Evolutionary conservation across 352 stramenopile genomes (phyloP).

Genomic region (Phytopythium chamaehyphon): DNA sequence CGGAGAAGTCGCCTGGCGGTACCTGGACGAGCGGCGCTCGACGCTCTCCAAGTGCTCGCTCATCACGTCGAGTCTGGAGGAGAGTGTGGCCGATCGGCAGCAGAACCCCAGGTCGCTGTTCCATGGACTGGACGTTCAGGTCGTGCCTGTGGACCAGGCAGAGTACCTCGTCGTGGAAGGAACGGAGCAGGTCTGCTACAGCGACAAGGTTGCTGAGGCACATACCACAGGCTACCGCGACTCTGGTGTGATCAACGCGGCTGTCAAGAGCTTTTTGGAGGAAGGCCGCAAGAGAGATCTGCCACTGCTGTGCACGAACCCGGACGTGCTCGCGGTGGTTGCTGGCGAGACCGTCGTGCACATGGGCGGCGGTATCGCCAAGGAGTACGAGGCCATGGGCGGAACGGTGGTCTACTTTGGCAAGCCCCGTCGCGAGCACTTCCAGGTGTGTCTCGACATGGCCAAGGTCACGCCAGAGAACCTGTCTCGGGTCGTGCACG

Average conservation of each 20-base stretch:
- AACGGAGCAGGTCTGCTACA: slow-evolving; percentile 52
- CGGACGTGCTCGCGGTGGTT: slow-evolving; percentile 76
- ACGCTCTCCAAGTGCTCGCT: slow-evolving; percentile 31
- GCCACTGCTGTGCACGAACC: slow-evolving; percentile 85
- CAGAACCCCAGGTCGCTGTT: slow-evolving; percentile 42
- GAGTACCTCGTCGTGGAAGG: slow-evolving; percentile 58
- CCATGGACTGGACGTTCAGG: slow-evolving; percentile 38
- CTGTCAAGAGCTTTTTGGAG: slow-evolving; percentile 42
- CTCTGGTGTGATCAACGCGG: slow-evolving; percentile 33
- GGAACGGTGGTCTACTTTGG: slow-evolving; percentile 77
- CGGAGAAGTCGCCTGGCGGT: slow-evolving; percentile 47
- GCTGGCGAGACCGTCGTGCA: slow-evolving; percentile 51
- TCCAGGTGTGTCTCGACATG: slow-evolving; percentile 54
- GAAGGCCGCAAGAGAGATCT: slow-evolving; percentile 45
- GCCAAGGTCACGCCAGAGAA: slow-evolving; percentile 15
- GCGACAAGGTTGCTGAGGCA: slow-evolving; percentile 20
- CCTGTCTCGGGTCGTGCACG: slow-evolving; percentile 42
- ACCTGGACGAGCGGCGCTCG: slow-evolving; percentile 19
- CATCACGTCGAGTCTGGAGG: slow-evolving; percentile 31
- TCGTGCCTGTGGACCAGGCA: slow-evolving; percentile 33
- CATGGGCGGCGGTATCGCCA: slow-evolving; percentile 77
- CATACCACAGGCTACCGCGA: slow-evolving; percentile 38
- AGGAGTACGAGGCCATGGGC: slow-evolving; percentile 73
- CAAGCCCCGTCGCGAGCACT: slow-evolving; percentile 79
- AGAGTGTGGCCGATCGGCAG: slow-evolving; percentile 24